A percentile compares a stretch with the other conserved stretches of the same genome.
Conservation (phyloP, 352 stramenopile genomes). For the Phytophthora ramorum region DNA sequence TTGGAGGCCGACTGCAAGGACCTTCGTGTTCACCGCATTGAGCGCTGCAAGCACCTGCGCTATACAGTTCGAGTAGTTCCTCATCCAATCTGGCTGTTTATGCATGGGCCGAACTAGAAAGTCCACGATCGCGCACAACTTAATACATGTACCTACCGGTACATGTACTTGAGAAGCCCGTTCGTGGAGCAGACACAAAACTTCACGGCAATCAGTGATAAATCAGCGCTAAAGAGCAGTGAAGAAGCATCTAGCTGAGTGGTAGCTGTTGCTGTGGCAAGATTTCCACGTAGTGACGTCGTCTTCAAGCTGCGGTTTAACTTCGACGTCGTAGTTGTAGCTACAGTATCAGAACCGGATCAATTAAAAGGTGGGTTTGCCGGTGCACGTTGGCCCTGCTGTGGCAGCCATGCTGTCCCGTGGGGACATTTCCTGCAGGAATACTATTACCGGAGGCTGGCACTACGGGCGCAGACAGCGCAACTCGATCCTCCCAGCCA, state of each 20-base stretch:
- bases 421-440: conserved; percentile 19
- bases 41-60: neutral
- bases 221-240: too few relatives aligned
- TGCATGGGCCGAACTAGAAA: conserved; percentile 12
- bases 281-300: neutral
- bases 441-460: conserved; percentile 16
- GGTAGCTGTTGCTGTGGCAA: neutral
- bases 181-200: neutral
- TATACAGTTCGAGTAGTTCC: conserved; percentile 27
- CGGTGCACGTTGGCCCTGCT: neutral
- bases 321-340: conserved; percentile 20
- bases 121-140: conserved; percentile 6
- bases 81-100: conserved; percentile 30
- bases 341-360: conserved; percentile 28
- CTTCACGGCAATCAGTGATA: too few relatives aligned
- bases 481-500: conserved; percentile 11
- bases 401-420: neutral
- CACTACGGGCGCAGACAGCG: neutral
- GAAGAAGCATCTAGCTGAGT: neutral
- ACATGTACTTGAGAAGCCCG: neutral
- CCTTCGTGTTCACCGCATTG: neutral
- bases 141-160: neutral
- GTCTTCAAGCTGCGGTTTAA: conserved; percentile 25
- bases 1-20: neutral
- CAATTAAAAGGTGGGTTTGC: conserved; percentile 15